These are phyloP conservation scores for Coix lacrymajobi DNA, from an alignment of 176 grass and related monocot genomes.

Conservation along the genomic window DNA sequence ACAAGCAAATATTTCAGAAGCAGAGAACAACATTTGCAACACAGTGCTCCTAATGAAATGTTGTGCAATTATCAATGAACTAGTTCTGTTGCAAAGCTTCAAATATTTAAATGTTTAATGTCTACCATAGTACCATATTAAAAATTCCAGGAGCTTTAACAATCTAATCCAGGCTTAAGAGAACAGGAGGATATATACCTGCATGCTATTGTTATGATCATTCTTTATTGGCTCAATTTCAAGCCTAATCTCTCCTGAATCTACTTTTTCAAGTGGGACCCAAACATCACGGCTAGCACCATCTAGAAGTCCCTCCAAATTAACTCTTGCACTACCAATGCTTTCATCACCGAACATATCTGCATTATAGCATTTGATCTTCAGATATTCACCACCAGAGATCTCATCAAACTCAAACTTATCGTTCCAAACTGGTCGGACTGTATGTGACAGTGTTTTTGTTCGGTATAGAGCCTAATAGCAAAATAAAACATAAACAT, in stretches of 20 bases:
- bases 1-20: background rate
- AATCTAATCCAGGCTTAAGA: background rate
- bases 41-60: background rate
- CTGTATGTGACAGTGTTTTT: conserved; percentile 56
- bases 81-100: background rate
- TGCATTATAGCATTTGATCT: conserved; percentile 76
- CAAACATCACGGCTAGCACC: conserved; percentile 61
- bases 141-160: background rate
- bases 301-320: conserved; percentile 75
- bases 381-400: conserved; percentile 74
- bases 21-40: background rate
- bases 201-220: conserved; percentile 31
- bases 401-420: conserved; percentile 95
- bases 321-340: conserved; percentile 87
- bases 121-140: background rate
- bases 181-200: conserved; percentile 23
- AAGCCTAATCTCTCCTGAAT: conserved; percentile 83
- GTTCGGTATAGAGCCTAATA: conserved; percentile 78
- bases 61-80: background rate
- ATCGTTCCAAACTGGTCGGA: conserved; percentile 71
- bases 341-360: conserved; percentile 81
- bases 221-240: conserved; percentile 61
- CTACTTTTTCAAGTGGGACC: conserved; percentile 85
- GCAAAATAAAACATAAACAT: conserved; percentile 4
- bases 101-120: background rate